Percentiles rank a stretch among this genome's conserved stretches.
These are phyloP conservation scores for Scutellaria galericulata DNA, from an alignment of 257 asterid species.

Conservation along the genomic window DNA sequence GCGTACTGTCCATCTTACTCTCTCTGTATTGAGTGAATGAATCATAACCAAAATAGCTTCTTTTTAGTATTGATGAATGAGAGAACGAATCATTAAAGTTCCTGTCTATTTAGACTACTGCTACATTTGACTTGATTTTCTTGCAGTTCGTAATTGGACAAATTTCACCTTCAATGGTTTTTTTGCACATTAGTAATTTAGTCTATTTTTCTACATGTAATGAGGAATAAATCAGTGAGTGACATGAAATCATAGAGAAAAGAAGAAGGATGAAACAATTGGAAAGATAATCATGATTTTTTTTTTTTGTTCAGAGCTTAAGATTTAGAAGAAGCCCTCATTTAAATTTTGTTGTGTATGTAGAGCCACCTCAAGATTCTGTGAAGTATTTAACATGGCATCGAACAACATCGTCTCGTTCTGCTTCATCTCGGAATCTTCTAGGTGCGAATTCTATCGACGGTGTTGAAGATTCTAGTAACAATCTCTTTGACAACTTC, in stretches of 20 bases:
- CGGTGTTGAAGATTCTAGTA: conserved; percentile 52
- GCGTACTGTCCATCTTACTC: conserved; percentile 36
- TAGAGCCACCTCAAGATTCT: conserved; percentile 79
- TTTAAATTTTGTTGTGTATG: conserved; percentile 31
- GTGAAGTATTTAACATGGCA: conserved; percentile 94
- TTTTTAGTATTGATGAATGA: background rate
- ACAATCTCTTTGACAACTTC: conserved; percentile 71
- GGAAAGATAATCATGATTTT: background rate
- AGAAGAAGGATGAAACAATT: conserved; percentile 4
- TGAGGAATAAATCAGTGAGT: background rate
- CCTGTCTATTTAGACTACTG: conserved; percentile 2
- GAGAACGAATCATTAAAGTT: background rate
- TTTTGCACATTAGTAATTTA: background rate
- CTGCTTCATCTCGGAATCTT: conserved; percentile 83
- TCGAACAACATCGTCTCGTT: conserved; percentile 80
- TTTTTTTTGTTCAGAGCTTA: conserved; percentile 11
- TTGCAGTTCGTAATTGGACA: conserved; percentile 3
- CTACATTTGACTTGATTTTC: conserved; percentile 13
- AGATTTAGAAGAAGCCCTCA: background rate
- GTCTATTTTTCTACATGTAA: background rate
- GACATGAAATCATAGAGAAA: background rate
- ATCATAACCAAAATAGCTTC: background rate
- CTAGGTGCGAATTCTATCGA: conserved; percentile 59
- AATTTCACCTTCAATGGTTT: background rate
- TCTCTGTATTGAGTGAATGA: conserved; percentile 11